Evolutionary conservation across 176 grass and related monocot genomes (phyloP).

Genomic region (Musa acuminata): DNA sequence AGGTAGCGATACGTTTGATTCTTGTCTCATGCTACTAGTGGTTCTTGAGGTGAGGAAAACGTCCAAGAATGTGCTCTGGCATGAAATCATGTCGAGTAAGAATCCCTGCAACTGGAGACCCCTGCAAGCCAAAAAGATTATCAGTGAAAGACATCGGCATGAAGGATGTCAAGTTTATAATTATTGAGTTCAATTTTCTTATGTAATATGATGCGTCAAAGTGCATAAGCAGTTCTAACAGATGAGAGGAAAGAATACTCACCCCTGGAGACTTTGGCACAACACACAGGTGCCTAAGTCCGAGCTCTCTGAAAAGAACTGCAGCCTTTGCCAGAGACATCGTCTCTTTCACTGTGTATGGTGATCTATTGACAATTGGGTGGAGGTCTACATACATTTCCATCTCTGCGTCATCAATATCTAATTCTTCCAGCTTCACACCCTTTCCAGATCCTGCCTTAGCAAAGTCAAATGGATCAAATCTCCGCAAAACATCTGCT

Average conservation of each 20-base stretch:
- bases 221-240: neutral
- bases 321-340: conserved; percentile 64
- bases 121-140: conserved; percentile 18
- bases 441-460: conserved; percentile 53
- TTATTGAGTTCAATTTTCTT: too few species aligned
- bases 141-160: too few species aligned
- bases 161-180: too few species aligned
- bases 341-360: conserved; percentile 52
- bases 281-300: conserved; percentile 54
- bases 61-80: conserved; percentile 40
- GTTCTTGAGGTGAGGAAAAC: conserved; percentile 19
- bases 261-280: conserved; percentile 50
- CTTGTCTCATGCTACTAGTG: neutral
- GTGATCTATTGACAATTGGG: conserved; percentile 51
- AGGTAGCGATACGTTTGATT: neutral
- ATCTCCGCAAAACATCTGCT: conserved; percentile 34
- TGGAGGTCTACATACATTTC: conserved; percentile 63
- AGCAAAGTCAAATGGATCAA: conserved; percentile 53
- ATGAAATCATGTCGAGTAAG: conserved; percentile 69
- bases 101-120: conserved; percentile 42
- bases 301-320: conserved; percentile 51
- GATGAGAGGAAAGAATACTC: neutral
- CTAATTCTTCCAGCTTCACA: conserved; percentile 36
- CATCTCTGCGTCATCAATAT: conserved; percentile 44
- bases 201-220: too few species aligned